Evolutionary conservation across 768 basidiomycete species (phyloP).

Genomic region (Suillus spraguei): DNA sequence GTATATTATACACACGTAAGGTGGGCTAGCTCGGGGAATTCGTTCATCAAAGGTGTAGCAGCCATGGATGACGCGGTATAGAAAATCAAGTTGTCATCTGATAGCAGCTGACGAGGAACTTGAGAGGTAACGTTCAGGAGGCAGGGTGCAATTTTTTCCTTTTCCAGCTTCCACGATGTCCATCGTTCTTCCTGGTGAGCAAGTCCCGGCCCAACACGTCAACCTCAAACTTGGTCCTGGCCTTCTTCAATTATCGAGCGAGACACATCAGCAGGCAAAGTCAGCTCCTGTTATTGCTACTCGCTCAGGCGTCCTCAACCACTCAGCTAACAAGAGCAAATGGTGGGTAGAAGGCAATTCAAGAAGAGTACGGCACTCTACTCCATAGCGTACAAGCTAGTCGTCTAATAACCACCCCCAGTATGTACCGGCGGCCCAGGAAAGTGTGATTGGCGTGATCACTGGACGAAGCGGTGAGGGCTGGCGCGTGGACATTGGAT

Average conservation of each 20-base stretch:
- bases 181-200: slow-evolving; percentile 81
- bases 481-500: slow-evolving; percentile 92
- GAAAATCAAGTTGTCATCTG: not conserved
- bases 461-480: slow-evolving; percentile 83
- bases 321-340: slow-evolving; percentile 70
- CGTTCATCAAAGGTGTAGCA: slow-evolving; percentile 49
- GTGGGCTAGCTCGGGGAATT: slow-evolving; percentile 75
- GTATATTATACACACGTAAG: slow-evolving; percentile 56
- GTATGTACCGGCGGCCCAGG: slow-evolving; percentile 92
- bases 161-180: slow-evolving; percentile 51
- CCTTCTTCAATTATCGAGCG: slow-evolving; percentile 49
- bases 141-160: slow-evolving; percentile 8
- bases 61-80: slow-evolving; percentile 23
- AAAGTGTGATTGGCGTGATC: slow-evolving; percentile 86
- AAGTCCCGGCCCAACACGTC: slow-evolving; percentile 69
- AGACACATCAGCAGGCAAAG: slow-evolving; percentile 34
- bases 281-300: slow-evolving; percentile 52
- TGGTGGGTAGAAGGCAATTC: slow-evolving; percentile 92
- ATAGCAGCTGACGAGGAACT: not conserved
- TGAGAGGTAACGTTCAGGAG: not conserved
- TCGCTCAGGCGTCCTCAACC: slow-evolving; percentile 68
- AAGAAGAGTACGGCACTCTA: slow-evolving; percentile 66
- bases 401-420: slow-evolving; percentile 32
- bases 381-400: not conserved
- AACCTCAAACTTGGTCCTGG: slow-evolving; percentile 90